These are phyloP conservation scores for Wickerhamomyces bovis DNA, from an alignment of 805 yeast genomes.

Conservation along the genomic window DNA sequence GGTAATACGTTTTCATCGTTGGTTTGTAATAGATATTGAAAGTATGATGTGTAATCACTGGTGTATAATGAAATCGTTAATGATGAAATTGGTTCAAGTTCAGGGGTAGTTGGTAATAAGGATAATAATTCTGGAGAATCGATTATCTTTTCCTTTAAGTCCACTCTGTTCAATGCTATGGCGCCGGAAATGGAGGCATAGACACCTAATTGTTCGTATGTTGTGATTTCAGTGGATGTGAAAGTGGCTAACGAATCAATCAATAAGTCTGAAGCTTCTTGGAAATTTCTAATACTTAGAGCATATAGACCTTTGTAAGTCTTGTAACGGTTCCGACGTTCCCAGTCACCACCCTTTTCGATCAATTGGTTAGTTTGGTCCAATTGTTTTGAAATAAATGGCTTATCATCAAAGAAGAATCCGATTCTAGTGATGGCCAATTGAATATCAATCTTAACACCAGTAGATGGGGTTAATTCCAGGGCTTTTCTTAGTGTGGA, in stretches of 20 bases:
- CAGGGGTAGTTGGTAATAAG: conserved; percentile 61
- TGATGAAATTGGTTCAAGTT: conserved; percentile 73
- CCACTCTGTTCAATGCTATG: conserved; percentile 73
- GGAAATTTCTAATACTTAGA: conserved; percentile 80
- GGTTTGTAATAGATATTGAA: conserved; percentile 70
- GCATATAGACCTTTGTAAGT: conserved; percentile 83
- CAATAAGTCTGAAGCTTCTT: conserved; percentile 76
- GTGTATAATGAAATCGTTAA: conserved; percentile 83
- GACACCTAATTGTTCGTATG: conserved; percentile 84
- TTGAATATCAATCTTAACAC: conserved; percentile 81
- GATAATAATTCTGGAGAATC: conserved; percentile 93
- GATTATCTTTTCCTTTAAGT: conserved; percentile 74
- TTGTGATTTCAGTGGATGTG: conserved; percentile 84
- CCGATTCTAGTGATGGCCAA: conserved; percentile 83
- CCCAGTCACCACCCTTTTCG: conserved; percentile 99
- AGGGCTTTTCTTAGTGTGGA: conserved; percentile 64
- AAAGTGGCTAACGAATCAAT: conserved; percentile 93
- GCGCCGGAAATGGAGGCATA: conserved; percentile 89
- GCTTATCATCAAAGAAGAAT: conserved; percentile 79
- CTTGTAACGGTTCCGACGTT: conserved; percentile 90
- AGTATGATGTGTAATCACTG: conserved; percentile 77
- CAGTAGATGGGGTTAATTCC: conserved; percentile 78
- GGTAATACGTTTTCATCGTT: conserved; percentile 64
- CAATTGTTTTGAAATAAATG: conserved; percentile 61
- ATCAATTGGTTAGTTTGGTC: conserved; percentile 69